phyloP scores from a whole-genome alignment of 495 filamentous ascomycete genomes.

The Immersiella caudata region DNA sequence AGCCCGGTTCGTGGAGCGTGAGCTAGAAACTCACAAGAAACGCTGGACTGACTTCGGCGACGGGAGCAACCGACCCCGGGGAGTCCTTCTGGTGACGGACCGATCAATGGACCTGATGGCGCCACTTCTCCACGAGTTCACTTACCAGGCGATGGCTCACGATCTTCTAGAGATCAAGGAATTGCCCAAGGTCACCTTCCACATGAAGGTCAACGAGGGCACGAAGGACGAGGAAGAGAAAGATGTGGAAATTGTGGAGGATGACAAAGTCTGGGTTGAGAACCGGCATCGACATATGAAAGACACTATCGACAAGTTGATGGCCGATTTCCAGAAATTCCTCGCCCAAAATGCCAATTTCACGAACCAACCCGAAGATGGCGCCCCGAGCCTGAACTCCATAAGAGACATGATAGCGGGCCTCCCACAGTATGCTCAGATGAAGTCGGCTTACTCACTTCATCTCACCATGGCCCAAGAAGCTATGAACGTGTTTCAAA shows the following conservation, averaged over 20 bases:
- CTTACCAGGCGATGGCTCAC: conserved; percentile 97
- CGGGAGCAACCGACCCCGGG: conserved; percentile 75
- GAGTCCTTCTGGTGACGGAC: conserved; percentile 84
- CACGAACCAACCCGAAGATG: conserved; percentile 62
- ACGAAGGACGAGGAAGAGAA: conserved; percentile 69
- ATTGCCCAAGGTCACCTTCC: conserved; percentile 83
- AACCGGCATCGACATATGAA: conserved; percentile 97
- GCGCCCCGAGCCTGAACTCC: conserved; percentile 77
- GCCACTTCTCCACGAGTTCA: conserved; percentile 92
- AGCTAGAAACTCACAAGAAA: conserved; percentile 83
- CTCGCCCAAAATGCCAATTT: conserved; percentile 93
- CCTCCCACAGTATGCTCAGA: conserved; percentile 88
- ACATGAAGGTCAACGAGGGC: conserved; percentile 74
- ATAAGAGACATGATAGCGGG: conserved; percentile 98
- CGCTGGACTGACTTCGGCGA: conserved; percentile 83
- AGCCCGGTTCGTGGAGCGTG: conserved; percentile 88
- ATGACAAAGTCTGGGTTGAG: conserved; percentile 90
- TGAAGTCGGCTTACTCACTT: conserved; percentile 92
- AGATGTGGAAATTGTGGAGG: conserved; percentile 86
- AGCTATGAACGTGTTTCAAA: conserved; percentile 89
- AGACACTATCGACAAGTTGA: conserved; percentile 91
- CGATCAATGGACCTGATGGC: conserved; percentile 88
- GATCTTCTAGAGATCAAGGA: conserved; percentile 88
- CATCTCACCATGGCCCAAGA: conserved; percentile 98
- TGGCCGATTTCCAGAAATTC: conserved; percentile 90